These are phyloP conservation scores for Yamadazyma takamatsuzukensis DNA, from an alignment of 805 yeast species.

Conservation along the genomic window DNA sequence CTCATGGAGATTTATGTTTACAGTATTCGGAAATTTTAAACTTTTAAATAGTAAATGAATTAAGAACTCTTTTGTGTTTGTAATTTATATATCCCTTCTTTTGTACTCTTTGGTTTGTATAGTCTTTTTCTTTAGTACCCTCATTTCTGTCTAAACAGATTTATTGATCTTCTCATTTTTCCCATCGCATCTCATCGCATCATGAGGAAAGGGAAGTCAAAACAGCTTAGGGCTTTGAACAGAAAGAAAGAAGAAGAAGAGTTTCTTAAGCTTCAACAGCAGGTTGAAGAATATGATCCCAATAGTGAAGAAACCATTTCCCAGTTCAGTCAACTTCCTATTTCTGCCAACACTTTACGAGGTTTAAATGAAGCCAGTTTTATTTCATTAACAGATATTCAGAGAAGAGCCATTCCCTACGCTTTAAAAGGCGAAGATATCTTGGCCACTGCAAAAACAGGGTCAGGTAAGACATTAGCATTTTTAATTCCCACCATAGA, in stretches of 20 bases:
- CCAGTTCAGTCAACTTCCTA: conserved; percentile 75
- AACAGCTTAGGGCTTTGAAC: conserved; percentile 13
- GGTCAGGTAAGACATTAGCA: conserved; percentile 88
- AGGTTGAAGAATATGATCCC: conserved; percentile 54
- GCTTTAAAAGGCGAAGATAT: conserved; percentile 77
- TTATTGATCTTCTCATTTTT: too few species aligned
- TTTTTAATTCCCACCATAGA: conserved; percentile 79
- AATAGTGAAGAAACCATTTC: conserved; percentile 22
- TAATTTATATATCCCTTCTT: too few species aligned
- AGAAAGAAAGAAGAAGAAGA: conserved; percentile 32
- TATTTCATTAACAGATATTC: conserved; percentile 80
- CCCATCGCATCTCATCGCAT: conserved; percentile 16
- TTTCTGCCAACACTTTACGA: conserved; percentile 56
- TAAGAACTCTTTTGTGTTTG: too few species aligned
- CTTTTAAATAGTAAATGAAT: conserved; percentile 21
- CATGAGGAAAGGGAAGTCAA: conserved; percentile 14
- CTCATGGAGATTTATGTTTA: conserved; percentile 37
- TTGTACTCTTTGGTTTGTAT: too few species aligned
- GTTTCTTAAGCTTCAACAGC: conserved; percentile 42
- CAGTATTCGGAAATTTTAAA: conserved; percentile 41
- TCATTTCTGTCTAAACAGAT: too few species aligned
- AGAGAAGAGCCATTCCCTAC: conserved; percentile 69
- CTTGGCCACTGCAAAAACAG: conserved; percentile 86
- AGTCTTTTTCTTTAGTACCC: not conserved
- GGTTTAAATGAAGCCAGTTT: conserved; percentile 82